Percentiles rank a stretch among this genome's conserved stretches.
Evolutionary conservation across 164 flowering plant genomes (phyloP).

Genomic region (Vitis amurensis): DNA sequence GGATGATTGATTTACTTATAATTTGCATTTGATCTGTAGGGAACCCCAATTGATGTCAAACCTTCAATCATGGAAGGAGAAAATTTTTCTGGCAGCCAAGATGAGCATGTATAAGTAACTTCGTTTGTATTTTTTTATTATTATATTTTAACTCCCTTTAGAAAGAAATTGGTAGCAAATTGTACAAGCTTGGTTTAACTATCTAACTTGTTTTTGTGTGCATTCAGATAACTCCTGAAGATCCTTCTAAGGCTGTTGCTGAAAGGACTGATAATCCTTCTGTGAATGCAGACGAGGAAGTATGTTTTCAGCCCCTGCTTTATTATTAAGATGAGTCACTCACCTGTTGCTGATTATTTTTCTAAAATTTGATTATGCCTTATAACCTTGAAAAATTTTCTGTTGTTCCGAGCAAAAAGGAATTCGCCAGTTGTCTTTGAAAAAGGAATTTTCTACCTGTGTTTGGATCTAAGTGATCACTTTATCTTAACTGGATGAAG

Average conservation of each 20-base stretch:
- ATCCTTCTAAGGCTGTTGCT: slow-evolving; percentile 16
- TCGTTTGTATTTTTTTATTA: no score
- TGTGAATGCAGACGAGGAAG: slow-evolving; percentile 29
- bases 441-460: no score
- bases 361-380: neutral
- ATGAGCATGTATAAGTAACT: slow-evolving; percentile 36
- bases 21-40: slow-evolving; percentile 33
- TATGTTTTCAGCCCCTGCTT: slow-evolving; percentile 13
- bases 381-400: neutral
- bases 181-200: neutral
- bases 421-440: no score
- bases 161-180: no score
- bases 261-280: slow-evolving; percentile 23
- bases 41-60: slow-evolving; percentile 40
- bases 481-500: no score
- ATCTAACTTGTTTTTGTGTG: slow-evolving; percentile 5
- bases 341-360: neutral
- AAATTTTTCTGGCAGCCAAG: slow-evolving; percentile 33
- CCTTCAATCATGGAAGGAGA: slow-evolving; percentile 35
- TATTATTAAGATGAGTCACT: neutral
- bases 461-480: no score
- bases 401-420: no score
- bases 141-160: neutral
- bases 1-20: neutral
- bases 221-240: slow-evolving; percentile 33